Conservation (phyloP, 345 rosid species). For the Ceriops zippeliana region DNA sequence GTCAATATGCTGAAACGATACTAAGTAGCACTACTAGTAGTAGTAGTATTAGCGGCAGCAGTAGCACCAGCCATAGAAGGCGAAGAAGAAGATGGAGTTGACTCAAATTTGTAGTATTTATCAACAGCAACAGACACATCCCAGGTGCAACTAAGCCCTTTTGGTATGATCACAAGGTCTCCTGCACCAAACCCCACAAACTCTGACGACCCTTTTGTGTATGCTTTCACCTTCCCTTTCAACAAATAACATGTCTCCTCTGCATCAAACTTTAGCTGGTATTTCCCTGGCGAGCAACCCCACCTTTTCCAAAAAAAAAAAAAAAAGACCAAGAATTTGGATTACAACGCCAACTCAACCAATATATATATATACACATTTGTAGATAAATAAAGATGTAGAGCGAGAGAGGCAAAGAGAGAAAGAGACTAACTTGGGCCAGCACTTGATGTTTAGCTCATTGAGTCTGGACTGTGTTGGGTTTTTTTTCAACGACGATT, state of each 20-base stretch:
- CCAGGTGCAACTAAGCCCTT: conserved; percentile 91
- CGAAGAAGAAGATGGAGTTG: conserved; percentile 30
- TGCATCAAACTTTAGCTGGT: conserved; percentile 77
- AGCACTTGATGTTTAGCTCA: conserved; percentile 79
- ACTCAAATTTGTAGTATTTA: conserved; percentile 75
- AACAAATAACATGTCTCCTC: conserved; percentile 81
- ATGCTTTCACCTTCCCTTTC: conserved; percentile 77
- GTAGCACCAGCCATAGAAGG: conserved; percentile 3
- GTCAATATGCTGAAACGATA: neutral
- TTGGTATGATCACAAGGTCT: conserved; percentile 80
- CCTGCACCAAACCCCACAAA: conserved; percentile 87
- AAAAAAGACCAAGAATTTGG: neutral
- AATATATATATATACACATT: neutral
- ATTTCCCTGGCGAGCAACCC: conserved; percentile 89
- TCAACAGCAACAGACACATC: conserved; percentile 81
- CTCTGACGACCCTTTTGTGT: conserved; percentile 52
- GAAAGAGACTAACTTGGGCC: conserved; percentile 74
- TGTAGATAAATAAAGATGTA: neutral
- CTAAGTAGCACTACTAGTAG: conserved; percentile 12
- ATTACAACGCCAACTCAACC: neutral
- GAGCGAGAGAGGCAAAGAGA: neutral
- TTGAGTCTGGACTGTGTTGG: conserved; percentile 63
- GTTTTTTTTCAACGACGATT: conserved; percentile 58
- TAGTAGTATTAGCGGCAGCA: neutral
- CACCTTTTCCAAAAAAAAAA: conserved; percentile 37